Percentiles rank a stretch among this genome's conserved stretches.
Conservation (phyloP, 2,329 filamentous ascomycete genomes). For the Thielaviopsis cerberus region DNA sequence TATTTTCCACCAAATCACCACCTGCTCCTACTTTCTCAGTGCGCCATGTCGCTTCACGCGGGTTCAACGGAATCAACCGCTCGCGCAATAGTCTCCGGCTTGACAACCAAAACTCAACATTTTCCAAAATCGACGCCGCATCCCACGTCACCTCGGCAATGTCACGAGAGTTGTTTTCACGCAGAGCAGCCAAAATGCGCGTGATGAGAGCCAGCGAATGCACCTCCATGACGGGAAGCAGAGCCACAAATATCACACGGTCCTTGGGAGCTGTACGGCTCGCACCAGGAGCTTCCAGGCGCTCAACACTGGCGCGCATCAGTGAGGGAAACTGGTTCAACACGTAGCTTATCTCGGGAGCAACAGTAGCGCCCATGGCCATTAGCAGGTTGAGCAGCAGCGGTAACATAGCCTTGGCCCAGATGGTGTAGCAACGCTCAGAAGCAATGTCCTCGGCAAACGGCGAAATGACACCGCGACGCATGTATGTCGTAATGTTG, state of each 20-base stretch:
- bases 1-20: constrained; percentile 31
- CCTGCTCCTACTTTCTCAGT: constrained; percentile 21
- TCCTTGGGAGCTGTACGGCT: constrained; percentile 29
- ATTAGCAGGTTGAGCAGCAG: constrained; percentile 75
- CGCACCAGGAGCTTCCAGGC: constrained; percentile 45
- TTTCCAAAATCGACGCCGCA: constrained; percentile 50
- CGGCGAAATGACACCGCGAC: constrained; percentile 52
- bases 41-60: constrained; percentile 49
- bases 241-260: constrained; percentile 47
- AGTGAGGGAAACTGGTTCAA: constrained; percentile 77
- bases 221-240: constrained; percentile 56
- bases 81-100: constrained; percentile 51
- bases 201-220: constrained; percentile 63
- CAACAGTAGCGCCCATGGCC: constrained; percentile 62
- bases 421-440: constrained; percentile 69
- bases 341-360: constrained; percentile 68
- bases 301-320: constrained; percentile 49
- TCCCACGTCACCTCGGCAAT: constrained; percentile 65
- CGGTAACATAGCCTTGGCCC: constrained; percentile 74
- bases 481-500: constrained; percentile 60
- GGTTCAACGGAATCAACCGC: constrained; percentile 52
- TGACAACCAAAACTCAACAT: constrained; percentile 64
- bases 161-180: constrained; percentile 44
- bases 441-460: constrained; percentile 53
- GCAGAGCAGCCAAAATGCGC: constrained; percentile 49